Evolutionary conservation across 1,139 yeast species (phyloP).

Genomic region (Debaryomyces psychrophilus): DNA sequence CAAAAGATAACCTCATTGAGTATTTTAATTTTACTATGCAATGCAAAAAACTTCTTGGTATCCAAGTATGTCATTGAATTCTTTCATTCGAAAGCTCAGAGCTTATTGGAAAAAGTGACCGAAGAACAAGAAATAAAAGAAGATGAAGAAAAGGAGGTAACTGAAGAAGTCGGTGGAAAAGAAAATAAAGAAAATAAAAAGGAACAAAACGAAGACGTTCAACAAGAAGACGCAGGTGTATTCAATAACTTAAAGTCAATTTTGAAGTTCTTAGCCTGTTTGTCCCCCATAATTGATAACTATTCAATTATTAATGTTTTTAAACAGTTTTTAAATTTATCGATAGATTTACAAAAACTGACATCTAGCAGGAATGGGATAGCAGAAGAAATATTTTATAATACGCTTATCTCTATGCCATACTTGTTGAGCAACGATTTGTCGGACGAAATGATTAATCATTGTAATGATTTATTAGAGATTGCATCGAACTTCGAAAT

Average conservation of each 20-base stretch:
- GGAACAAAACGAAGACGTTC: conserved; percentile 20
- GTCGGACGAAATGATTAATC: conserved; percentile 33
- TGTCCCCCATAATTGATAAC: conserved; percentile 63
- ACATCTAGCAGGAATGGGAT: conserved; percentile 51
- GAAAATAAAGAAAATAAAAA: conserved; percentile 21
- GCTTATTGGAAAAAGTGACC: conserved; percentile 41
- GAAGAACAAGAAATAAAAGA: conserved; percentile 20
- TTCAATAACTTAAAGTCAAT: conserved; percentile 75
- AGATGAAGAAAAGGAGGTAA: conserved; percentile 10
- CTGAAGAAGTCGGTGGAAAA: conserved; percentile 19
- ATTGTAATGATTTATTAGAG: conserved; percentile 49
- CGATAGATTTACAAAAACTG: conserved; percentile 57
- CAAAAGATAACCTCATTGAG: conserved; percentile 78
- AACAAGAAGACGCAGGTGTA: conserved; percentile 56
- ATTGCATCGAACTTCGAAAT: conserved; percentile 45
- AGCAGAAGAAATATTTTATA: conserved; percentile 70
- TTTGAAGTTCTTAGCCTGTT: conserved; percentile 67
- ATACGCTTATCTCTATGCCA: conserved; percentile 69
- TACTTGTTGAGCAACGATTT: conserved; percentile 58
- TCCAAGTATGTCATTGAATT: conserved; percentile 74
- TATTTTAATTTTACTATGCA: conserved; percentile 69
- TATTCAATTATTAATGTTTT: conserved; percentile 55
- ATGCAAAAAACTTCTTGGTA: conserved; percentile 64
- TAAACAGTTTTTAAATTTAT: conserved; percentile 55
- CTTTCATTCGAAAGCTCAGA: conserved; percentile 65